phyloP scores from a whole-genome alignment of 179 eudicot genomes.

The Beta corolliflora region DNA sequence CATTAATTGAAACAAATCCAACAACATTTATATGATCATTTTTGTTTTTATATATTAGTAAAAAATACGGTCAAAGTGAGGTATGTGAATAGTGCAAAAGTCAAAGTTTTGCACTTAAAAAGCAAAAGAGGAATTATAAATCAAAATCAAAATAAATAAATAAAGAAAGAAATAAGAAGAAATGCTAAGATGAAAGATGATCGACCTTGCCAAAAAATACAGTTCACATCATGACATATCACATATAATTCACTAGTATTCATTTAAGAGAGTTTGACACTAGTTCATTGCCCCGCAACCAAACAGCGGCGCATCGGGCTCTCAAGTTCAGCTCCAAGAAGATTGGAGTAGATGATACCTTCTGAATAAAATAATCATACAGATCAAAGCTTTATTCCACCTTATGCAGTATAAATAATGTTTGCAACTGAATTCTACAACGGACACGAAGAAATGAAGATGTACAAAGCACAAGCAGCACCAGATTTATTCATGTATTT shows the following conservation, averaged over 20 bases:
- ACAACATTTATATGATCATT: too few species aligned
- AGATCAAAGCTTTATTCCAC: constrained; percentile 31
- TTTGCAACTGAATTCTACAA: constrained; percentile 25
- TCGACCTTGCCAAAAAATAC: not conserved
- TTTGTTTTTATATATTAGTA: too few species aligned
- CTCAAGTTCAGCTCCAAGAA: not conserved
- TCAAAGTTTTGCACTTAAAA: too few species aligned
- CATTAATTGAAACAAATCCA: too few species aligned
- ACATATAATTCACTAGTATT: constrained; percentile 5
- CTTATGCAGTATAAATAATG: constrained; percentile 27
- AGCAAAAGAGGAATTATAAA: too few species aligned
- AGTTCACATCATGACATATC: not conserved
- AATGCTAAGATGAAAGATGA: not conserved
- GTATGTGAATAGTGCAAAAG: too few species aligned
- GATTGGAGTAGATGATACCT: constrained; percentile 9
- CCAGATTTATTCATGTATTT: constrained; percentile 6
- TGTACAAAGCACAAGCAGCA: constrained; percentile 29
- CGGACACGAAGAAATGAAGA: not conserved
- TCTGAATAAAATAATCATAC: constrained; percentile 26
- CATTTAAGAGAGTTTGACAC: not conserved
- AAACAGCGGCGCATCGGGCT: constrained; percentile 12
- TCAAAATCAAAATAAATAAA: not conserved
- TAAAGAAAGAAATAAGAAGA: not conserved
- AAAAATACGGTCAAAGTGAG: too few species aligned
- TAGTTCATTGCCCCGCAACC: constrained; percentile 25